Percentiles rank a stretch among this genome's conserved stretches.
Evolutionary conservation across 176 grass and related monocot species (phyloP).

Genomic region (Aegilops longissima): DNA sequence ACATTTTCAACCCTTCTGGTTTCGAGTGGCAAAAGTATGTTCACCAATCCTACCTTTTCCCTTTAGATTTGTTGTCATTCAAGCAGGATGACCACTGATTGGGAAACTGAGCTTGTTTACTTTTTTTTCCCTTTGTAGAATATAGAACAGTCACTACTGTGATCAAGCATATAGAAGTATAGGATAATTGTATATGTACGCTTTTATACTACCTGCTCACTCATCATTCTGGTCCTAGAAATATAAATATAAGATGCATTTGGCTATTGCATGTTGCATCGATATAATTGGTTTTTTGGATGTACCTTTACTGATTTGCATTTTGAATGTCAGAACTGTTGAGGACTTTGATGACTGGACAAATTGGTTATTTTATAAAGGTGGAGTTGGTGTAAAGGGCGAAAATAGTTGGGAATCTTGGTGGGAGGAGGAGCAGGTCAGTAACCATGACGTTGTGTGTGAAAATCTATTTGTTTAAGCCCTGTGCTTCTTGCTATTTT

Average conservation of each 20-base stretch:
- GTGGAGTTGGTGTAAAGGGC: slow-evolving; percentile 94
- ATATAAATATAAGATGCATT: slow-evolving; percentile 14
- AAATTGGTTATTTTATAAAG: slow-evolving; percentile 95
- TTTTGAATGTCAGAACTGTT: slow-evolving; percentile 57
- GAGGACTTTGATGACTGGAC: slow-evolving; percentile 99
- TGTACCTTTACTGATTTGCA: not conserved
- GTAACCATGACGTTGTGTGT: not conserved
- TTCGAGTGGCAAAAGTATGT: slow-evolving; percentile 99
- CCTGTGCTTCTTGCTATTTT: slow-evolving; percentile 5
- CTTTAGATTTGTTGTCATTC: not conserved
- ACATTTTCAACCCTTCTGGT: slow-evolving; percentile 99
- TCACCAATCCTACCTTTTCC: not conserved
- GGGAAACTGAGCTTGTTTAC: not conserved
- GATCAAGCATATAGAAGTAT: slow-evolving; percentile 8
- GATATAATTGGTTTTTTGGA: not conserved
- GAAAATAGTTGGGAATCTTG: slow-evolving; percentile 94
- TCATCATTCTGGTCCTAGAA: not conserved
- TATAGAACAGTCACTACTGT: not conserved
- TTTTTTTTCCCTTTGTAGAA: not conserved
- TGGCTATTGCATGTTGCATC: not conserved
- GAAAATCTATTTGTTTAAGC: slow-evolving; percentile 17
- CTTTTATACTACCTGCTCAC: not conserved
- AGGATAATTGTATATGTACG: not conserved
- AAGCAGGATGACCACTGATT: not conserved
- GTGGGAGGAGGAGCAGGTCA: slow-evolving; percentile 96